Evolutionary conservation across 1,284 basidiomycete species (phyloP), one percentile per base, ranked within the genome.

Genomic region (Mrakiaceae sp.): DNA sequence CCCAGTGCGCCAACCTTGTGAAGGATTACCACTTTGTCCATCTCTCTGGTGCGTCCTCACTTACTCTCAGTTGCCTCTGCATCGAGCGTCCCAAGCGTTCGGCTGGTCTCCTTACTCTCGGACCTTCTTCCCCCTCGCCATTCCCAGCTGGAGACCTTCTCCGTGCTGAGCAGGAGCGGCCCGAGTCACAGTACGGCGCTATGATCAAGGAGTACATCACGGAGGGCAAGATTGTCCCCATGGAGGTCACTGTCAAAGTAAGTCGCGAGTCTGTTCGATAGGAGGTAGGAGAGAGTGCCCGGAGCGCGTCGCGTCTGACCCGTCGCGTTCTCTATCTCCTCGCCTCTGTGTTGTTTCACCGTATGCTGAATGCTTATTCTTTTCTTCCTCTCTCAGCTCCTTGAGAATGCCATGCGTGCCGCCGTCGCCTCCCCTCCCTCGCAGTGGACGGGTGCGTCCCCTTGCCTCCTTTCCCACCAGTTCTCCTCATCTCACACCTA

Each of bases 201-300:
- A 80, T 98, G 75, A 98, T 98, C 76, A 85, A 84, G 69, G 86
- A 83, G 40, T 88, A 86, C 79, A 98, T 99, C 76, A 85, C 82
- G 67, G 94, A 95, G 76, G 96, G 96, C 65, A 86, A 81, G 68
- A 96, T 99, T 72, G 96, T 98, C 5, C 96, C 96, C 4, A 91
- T 90, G 85, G 89, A 97, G 74, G 89, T 99, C 66, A 98, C 96
- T 47, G 85, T 98, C 74, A 93, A 93, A 73, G 77, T 75, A 63
- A 60, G 72, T 68, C 14, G 39, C 42, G 14, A 12, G 42, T 43
- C 10, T 44, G 40, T 3, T 56, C 42, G 55, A 5, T 27, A 27
- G 1, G 27, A 27, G 27, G 27, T 27, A 27, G 27, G 27, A 27
- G 27, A 27, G 27, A 27, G 27, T 27, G 27, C 27, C 27, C 27